These are phyloP conservation scores for Tetrahymena borealis DNA, from an alignment of 73 alveolate species.

Conservation along the genomic window DNA sequence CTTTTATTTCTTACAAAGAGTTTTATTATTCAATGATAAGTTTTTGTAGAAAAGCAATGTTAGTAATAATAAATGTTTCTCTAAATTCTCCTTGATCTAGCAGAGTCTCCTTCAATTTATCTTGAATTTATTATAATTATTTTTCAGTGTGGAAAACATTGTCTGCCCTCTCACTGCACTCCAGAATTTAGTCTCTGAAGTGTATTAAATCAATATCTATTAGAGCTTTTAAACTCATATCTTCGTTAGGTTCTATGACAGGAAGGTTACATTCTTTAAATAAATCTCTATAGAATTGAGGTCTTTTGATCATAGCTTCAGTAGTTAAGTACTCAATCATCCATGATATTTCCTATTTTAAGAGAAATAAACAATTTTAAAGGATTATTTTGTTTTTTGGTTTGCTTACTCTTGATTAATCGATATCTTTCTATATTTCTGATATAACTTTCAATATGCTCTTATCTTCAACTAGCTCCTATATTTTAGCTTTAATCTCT, in stretches of 20 bases:
- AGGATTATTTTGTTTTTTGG: not conserved
- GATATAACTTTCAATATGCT: not conserved
- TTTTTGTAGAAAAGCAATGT: not conserved
- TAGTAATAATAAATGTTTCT: not conserved
- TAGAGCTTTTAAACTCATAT: not conserved
- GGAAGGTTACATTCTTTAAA: not conserved
- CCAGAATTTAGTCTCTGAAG: not conserved
- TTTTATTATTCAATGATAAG: not conserved
- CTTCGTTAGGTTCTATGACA: not conserved
- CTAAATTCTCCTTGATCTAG: not conserved
- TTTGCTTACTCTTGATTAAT: not conserved
- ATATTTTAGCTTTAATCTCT: not conserved
- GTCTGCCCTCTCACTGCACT: not conserved
- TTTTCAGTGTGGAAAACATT: not conserved
- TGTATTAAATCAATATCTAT: not conserved
- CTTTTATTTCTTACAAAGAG: not conserved
- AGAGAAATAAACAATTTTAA: not conserved
- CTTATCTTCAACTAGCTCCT: not conserved
- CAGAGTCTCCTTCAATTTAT: not conserved
- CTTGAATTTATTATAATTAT: not conserved
- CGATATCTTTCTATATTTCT: not conserved
- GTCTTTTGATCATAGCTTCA: not conserved
- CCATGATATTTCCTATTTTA: not conserved
- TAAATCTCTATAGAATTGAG: not conserved
- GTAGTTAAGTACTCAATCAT: not conserved